Conservation (phyloP, 2,329 filamentous ascomycete genomes). For the Calonectria leucothoes region DNA sequence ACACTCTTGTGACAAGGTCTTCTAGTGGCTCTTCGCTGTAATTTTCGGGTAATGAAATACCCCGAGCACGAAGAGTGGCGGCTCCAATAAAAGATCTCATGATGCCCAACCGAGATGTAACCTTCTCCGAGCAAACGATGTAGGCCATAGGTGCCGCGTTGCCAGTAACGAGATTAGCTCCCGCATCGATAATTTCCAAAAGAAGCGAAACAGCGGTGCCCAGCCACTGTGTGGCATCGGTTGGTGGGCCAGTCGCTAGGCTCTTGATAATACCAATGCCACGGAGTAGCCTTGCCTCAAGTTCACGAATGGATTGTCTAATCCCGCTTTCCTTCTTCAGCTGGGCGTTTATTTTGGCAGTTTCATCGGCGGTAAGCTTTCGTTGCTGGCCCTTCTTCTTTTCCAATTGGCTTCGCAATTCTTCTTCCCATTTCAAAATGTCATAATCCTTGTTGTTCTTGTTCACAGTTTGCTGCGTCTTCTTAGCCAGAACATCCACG, state of each 20-base stretch:
- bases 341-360: constrained; percentile 90
- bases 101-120: constrained; percentile 78
- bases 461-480: constrained; percentile 75
- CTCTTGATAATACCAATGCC: constrained; percentile 88
- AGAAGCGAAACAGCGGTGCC: constrained; percentile 81
- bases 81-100: constrained; percentile 87
- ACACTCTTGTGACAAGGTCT: constrained; percentile 84
- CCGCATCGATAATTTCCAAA: constrained; percentile 80
- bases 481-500: constrained; percentile 90
- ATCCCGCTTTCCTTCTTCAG: constrained; percentile 88
- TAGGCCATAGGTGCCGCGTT: constrained; percentile 83
- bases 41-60: constrained; percentile 77
- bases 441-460: constrained; percentile 97
- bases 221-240: constrained; percentile 89
- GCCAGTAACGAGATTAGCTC: constrained; percentile 84
- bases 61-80: constrained; percentile 84
- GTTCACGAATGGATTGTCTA: constrained; percentile 74
- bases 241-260: constrained; percentile 88
- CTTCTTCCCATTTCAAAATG: constrained; percentile 96
- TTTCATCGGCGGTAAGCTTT: constrained; percentile 91
- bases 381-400: constrained; percentile 92
- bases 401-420: constrained; percentile 87
- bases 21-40: constrained; percentile 85
- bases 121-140: constrained; percentile 80
- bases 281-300: constrained; percentile 79